Base-by-base conservation (phyloP, 2,329 filamentous ascomycete genomes). In the Aureobasidium uvarum region DNA sequence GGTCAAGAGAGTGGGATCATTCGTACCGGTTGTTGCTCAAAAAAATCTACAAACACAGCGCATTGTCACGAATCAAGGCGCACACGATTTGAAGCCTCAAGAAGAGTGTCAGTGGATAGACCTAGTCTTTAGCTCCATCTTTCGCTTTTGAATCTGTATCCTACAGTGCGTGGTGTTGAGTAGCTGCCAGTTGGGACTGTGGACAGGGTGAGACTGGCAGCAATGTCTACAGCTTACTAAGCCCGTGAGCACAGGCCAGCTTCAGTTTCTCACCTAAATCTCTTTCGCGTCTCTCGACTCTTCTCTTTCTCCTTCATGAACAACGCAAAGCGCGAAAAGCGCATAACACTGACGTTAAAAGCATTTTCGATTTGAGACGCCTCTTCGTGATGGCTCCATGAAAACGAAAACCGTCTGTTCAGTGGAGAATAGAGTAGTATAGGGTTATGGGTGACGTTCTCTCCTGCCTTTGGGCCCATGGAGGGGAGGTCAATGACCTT, bases 341-440 rank as follows among this genome's bases (percentile, higher is more conserved):
- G 58, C 58, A 62, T 60, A 74, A 75, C 74, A 75, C 74, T 73
- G 72, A 72, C 73, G 33, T 64, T 74, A 74, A 76, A 73, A 76
- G 74, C 74, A 76, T 75, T 76, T 75, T 75, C 74, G 71, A 73
- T 69, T 75, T 71, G 74, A 75, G 73, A 75, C 73, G 71, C 72
- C 72, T 70, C 71, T 66, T 69, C 71, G 73, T 67, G 73, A 70
- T 62, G 72, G 74, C 74, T 75, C 74, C 74, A 76, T 75, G 74
- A 76, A 71, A 71, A 75, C 74, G 73, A 73, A 76, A 75, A 75
- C 74, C 74, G 73, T 76, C 73, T 73, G 74, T 73, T 70, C 71
- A 75, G 74, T 75, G 74, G 70, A 76, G 74, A 76, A 67, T 59
- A 69, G 75, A 45, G 64, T 55, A 63, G 52, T 70, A 73, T 73